Evolutionary conservation across 2,329 filamentous ascomycete genomes (phyloP).

Genomic region (Fusarium brevicatenulatum): DNA sequence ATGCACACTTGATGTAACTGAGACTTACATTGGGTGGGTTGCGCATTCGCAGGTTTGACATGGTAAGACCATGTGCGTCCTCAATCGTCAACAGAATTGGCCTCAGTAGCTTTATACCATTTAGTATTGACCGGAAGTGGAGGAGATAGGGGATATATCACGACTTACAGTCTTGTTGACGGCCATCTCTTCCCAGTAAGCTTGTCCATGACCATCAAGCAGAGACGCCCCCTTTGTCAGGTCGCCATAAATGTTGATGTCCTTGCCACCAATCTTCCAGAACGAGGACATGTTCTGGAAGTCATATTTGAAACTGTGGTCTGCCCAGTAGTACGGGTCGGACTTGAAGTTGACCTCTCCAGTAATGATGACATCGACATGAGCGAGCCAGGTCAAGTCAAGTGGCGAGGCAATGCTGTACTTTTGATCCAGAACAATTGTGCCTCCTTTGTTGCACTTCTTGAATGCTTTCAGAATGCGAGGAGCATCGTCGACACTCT

Average conservation of each 20-base stretch:
- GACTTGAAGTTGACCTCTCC: constrained; percentile 71
- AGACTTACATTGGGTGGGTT: constrained; percentile 58
- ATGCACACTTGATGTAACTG: too few species aligned
- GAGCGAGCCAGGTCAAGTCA: constrained; percentile 71
- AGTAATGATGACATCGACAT: constrained; percentile 68
- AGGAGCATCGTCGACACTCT: constrained; percentile 26
- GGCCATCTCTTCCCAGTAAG: constrained; percentile 37
- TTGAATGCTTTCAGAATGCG: constrained; percentile 39
- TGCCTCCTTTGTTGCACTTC: constrained; percentile 70
- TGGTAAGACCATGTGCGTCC: constrained; percentile 59
- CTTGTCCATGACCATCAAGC: constrained; percentile 60
- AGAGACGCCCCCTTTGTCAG: constrained; percentile 72
- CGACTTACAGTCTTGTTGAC: constrained; percentile 44
- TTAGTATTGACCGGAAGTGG: not conserved
- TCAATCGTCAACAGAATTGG: constrained; percentile 41
- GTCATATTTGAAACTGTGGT: constrained; percentile 68
- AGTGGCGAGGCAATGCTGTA: constrained; percentile 73
- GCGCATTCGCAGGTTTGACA: constrained; percentile 68
- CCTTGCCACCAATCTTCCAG: constrained; percentile 48
- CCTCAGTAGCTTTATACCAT: constrained; percentile 23
- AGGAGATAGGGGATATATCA: fast-evolving
- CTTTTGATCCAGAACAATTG: constrained; percentile 66
- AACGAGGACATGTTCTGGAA: constrained; percentile 70
- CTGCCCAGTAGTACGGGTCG: constrained; percentile 76
- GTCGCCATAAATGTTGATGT: constrained; percentile 73